These are phyloP conservation scores for Lentinula detonsa DNA, from an alignment of 768 basidiomycete species.

Conservation along the genomic window DNA sequence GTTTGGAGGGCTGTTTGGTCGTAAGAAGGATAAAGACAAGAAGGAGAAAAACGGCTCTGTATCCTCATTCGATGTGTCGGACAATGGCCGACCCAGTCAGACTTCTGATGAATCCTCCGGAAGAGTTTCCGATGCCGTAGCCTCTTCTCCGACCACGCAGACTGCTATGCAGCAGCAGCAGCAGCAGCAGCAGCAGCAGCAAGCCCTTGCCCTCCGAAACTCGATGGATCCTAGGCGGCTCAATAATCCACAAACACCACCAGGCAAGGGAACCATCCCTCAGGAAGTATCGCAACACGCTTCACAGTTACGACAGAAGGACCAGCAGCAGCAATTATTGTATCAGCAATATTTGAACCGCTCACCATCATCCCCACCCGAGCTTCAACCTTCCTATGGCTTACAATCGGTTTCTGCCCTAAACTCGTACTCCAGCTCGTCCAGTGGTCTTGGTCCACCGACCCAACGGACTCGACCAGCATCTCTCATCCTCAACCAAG, in stretches of 20 bases:
- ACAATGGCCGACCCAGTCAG: conserved; percentile 28
- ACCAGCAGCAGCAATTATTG: conserved; percentile 81
- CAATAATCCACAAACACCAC: conserved; percentile 16
- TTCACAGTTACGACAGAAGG: conserved; percentile 75
- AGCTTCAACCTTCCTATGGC: conserved; percentile 69
- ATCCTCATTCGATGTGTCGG: conserved; percentile 44
- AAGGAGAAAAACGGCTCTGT: conserved; percentile 32
- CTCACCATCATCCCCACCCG: conserved; percentile 75
- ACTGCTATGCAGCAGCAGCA: conserved; percentile 58
- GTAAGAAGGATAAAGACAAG: conserved; percentile 67
- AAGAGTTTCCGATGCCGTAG: conserved; percentile 26
- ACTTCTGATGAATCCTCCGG: conserved; percentile 61
- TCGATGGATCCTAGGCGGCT: conserved; percentile 23
- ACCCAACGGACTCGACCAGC: conserved; percentile 63
- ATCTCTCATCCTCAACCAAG: conserved; percentile 64
- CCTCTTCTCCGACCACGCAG: conserved; percentile 46
- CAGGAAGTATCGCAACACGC: conserved; percentile 58
- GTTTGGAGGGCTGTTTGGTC: conserved; percentile 69
- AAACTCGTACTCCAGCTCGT: conserved; percentile 35
- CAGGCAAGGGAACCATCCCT: conserved; percentile 18
- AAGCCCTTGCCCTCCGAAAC: conserved; percentile 19
- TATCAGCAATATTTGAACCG: conserved; percentile 89
- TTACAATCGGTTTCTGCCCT: conserved; percentile 69
- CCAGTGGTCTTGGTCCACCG: conserved; percentile 45
- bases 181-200: conserved; percentile 52